phyloP scores from a whole-genome alignment of 2,329 filamentous ascomycete species.

The Pestalotiopsis sp. region DNA sequence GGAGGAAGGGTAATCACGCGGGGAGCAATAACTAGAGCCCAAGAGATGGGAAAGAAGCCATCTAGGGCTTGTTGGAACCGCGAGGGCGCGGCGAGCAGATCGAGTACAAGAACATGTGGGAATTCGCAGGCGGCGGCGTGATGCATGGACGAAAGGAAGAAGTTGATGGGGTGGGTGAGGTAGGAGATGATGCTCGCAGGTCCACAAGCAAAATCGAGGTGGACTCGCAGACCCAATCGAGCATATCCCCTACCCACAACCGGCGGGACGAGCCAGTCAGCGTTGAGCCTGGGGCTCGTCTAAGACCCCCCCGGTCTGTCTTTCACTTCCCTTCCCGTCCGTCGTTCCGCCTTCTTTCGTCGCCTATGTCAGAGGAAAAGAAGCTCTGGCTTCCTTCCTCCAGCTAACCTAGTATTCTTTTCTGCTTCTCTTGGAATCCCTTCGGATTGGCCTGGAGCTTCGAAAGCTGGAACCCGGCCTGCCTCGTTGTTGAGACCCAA shows the following conservation, averaged over 20 bases:
- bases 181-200: conserved; percentile 11
- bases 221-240: conserved; percentile 11
- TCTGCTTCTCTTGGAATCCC: not conserved
- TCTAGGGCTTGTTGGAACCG: conserved; percentile 43
- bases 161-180: conserved; percentile 15
- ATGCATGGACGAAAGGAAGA: conserved; percentile 12
- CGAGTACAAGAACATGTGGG: conserved; percentile 65
- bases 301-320: conserved; percentile 11
- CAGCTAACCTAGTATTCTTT: not conserved
- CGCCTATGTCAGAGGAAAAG: not conserved
- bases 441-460: not conserved
- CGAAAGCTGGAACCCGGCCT: not conserved
- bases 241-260: conserved; percentile 9
- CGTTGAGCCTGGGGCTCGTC: not conserved
- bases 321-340: conserved; percentile 13
- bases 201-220: conserved; percentile 12
- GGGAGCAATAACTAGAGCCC: conserved; percentile 21
- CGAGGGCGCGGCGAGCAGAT: conserved; percentile 52
- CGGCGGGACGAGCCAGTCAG: conserved; percentile 3
- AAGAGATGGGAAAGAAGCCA: conserved; percentile 21
- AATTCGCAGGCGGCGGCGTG: conserved; percentile 36
- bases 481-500: not conserved
- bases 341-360: conserved; percentile 11
- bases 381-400: not conserved
- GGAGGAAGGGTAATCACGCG: conserved; percentile 17